Evolutionary conservation across 1,284 basidiomycete genomes (phyloP).

Genomic region (Fomes fomentarius): DNA sequence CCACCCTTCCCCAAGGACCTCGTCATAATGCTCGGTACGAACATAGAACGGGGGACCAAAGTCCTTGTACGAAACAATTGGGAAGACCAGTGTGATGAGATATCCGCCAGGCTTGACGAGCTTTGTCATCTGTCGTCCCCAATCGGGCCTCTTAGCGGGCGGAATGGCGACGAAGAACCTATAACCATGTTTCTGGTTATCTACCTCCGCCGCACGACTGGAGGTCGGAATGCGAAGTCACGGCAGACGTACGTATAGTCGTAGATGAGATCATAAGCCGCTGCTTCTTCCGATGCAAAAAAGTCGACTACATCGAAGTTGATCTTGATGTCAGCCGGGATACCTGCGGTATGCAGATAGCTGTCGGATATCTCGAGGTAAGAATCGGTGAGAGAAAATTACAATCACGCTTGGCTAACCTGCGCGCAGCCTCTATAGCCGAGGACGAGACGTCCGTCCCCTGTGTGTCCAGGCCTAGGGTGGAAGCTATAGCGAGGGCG

Average conservation of each 20-base stretch:
- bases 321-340: conserved; percentile 28
- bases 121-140: conserved; percentile 59
- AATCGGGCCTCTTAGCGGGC: conserved; percentile 52
- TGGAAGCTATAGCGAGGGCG: conserved; percentile 52
- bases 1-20: conserved; percentile 56
- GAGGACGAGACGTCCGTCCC: conserved; percentile 64
- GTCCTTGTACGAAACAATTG: conserved; percentile 52
- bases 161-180: conserved; percentile 69
- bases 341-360: conserved; percentile 1
- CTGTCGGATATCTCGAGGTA: background rate
- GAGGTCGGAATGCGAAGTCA: no score
- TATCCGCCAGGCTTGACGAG: conserved; percentile 62
- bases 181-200: no score
- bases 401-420: conserved; percentile 44
- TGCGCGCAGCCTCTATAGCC: conserved; percentile 53
- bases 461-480: conserved; percentile 49
- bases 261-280: conserved; percentile 57
- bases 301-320: conserved; percentile 54
- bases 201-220: conserved; percentile 34
- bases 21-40: conserved; percentile 58
- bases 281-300: conserved; percentile 39
- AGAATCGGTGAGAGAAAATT: no score
- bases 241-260: conserved; percentile 69
- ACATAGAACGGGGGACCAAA: conserved; percentile 68
- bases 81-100: conserved; percentile 62